Conservation (phyloP, 192 early-diverging fungal species). For the Powellomyces hirtus region DNA sequence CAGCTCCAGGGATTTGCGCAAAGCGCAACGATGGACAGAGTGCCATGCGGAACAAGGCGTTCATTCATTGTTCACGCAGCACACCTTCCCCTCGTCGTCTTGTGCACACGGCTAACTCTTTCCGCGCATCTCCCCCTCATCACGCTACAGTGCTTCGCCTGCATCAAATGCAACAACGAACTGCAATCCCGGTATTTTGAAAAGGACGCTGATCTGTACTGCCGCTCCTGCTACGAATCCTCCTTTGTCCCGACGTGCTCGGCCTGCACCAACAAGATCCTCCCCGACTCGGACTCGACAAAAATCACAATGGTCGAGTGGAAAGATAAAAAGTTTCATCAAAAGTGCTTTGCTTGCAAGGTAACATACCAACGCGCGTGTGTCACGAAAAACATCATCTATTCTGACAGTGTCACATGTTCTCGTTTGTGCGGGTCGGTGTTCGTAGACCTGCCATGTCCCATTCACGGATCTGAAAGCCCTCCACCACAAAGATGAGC, state of each 20-base stretch:
- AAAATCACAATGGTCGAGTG: conserved; percentile 25
- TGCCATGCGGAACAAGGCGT: neutral
- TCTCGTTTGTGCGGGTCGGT: neutral
- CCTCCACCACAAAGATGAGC: conserved; percentile 15
- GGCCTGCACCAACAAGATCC: conserved; percentile 12
- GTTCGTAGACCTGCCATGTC: conserved; percentile 7
- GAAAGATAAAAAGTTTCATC: conserved; percentile 24
- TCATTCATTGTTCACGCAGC: neutral
- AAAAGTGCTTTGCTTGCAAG: conserved; percentile 23
- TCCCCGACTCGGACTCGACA: conserved; percentile 2
- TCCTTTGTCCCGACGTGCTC: conserved; percentile 15
- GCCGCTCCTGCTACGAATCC: conserved; percentile 18
- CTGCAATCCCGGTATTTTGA: conserved; percentile 27
- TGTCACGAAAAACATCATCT: too few species aligned
- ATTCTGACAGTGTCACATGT: neutral
- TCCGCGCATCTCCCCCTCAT: neutral
- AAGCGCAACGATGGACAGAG: too few species aligned
- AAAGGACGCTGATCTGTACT: conserved; percentile 9
- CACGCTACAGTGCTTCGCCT: conserved; percentile 20
- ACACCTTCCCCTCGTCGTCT: neutral
- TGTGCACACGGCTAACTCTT: too few species aligned
- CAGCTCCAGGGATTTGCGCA: too few species aligned
- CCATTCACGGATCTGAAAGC: conserved; percentile 27
- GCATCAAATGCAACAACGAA: conserved; percentile 18
- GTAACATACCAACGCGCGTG: neutral